phyloP scores from a whole-genome alignment of 345 rosid genomes.

The Durio zibethinus region DNA sequence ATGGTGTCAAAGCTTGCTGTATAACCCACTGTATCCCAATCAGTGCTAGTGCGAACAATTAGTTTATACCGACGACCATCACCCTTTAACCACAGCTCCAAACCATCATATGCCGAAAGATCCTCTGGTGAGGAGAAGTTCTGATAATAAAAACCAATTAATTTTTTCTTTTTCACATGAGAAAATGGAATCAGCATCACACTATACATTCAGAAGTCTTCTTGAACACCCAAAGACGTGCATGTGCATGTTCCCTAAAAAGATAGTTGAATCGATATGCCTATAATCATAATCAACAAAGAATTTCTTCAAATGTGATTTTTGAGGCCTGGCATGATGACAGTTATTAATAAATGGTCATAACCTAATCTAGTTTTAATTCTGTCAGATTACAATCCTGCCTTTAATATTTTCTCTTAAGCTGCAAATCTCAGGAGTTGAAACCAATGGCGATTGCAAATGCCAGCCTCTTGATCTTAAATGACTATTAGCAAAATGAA shows the following conservation, averaged over 20 bases:
- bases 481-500: neutral
- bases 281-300: neutral
- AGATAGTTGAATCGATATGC: neutral
- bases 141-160: constrained; percentile 33
- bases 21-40: constrained; percentile 96
- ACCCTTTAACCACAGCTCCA: constrained; percentile 74
- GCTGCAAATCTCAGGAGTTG: neutral
- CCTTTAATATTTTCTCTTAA: neutral
- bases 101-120: constrained; percentile 88
- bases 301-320: neutral
- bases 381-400: neutral
- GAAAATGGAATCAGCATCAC: neutral
- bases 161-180: constrained; percentile 4
- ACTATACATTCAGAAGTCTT: neutral
- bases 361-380: neutral
- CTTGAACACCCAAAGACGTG: neutral
- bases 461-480: neutral
- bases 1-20: constrained; percentile 73
- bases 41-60: constrained; percentile 64
- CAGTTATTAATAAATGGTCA: neutral
- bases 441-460: neutral
- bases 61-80: constrained; percentile 87
- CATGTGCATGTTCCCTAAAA: neutral
- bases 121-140: constrained; percentile 73
- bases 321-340: neutral